phyloP scores from a whole-genome alignment of 208 protist species.

The Wallacemonas sp. region DNA sequence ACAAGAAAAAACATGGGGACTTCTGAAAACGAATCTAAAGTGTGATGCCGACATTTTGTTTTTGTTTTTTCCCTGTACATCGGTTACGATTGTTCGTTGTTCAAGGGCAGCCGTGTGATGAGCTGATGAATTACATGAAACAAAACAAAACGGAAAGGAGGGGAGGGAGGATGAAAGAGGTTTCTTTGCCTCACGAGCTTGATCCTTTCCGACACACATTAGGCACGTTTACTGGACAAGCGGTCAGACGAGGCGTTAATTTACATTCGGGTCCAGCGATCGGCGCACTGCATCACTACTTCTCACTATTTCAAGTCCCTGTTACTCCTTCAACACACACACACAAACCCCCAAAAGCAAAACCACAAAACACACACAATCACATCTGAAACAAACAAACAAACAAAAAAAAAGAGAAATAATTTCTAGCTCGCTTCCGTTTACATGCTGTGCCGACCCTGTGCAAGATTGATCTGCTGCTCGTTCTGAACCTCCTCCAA shows the following conservation, averaged over 20 bases:
- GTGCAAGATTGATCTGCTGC: not conserved
- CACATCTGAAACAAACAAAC: not conserved
- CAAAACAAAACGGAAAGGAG: not conserved
- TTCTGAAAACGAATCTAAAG: too few species aligned
- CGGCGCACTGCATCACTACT: too few species aligned
- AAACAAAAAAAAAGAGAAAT: conserved; percentile 16
- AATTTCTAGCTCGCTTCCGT: not conserved
- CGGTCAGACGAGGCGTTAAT: too few species aligned
- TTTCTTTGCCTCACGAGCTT: not conserved
- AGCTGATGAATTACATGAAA: not conserved
- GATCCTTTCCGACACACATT: not conserved
- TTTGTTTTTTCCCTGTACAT: not conserved
- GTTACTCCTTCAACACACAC: too few species aligned
- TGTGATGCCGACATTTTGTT: too few species aligned
- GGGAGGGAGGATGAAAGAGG: not conserved
- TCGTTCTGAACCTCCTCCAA: conserved; percentile 10
- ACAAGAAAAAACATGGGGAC: too few species aligned
- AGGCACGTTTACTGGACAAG: too few species aligned
- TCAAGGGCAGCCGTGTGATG: not conserved
- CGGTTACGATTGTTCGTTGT: not conserved
- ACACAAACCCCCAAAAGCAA: not conserved
- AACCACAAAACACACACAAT: not conserved
- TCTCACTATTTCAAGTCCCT: too few species aligned
- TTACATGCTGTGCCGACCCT: not conserved
- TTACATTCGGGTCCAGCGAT: too few species aligned